phyloP scores from a whole-genome alignment of 805 yeast genomes.

The Isabelozyma gotoi region DNA sequence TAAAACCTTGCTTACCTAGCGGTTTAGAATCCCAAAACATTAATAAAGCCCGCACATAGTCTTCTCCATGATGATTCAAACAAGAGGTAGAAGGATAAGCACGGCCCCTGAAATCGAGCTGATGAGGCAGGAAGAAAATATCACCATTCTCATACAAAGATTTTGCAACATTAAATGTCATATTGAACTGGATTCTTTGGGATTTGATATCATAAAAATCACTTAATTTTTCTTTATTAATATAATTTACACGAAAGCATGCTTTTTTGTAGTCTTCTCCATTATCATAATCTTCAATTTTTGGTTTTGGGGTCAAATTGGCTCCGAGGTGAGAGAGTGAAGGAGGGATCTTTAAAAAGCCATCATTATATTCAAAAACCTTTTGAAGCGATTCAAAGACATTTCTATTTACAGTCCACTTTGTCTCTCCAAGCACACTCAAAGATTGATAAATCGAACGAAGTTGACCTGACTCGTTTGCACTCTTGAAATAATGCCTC shows the following conservation, averaged over 20 bases:
- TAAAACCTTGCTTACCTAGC: slow-evolving; percentile 32
- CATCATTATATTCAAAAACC: background rate
- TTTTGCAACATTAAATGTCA: slow-evolving; percentile 19
- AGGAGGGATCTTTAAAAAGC: background rate
- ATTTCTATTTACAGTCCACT: slow-evolving; percentile 37
- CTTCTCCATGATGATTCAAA: slow-evolving; percentile 36
- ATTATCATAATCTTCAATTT: background rate
- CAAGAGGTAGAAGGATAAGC: slow-evolving; percentile 38
- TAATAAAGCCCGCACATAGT: slow-evolving; percentile 29
- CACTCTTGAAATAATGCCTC: slow-evolving; percentile 19
- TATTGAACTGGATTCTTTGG: slow-evolving; percentile 17
- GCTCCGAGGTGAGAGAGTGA: background rate
- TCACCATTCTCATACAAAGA: slow-evolving; percentile 32
- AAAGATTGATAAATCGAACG: slow-evolving; percentile 26
- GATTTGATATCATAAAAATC: slow-evolving; percentile 12
- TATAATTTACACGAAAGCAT: slow-evolving; percentile 2
- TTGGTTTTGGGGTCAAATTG: slow-evolving; percentile 1
- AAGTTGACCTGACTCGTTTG: slow-evolving; percentile 32
- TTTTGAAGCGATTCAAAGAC: slow-evolving; percentile 7
- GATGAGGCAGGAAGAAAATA: slow-evolving; percentile 35
- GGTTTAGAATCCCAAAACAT: slow-evolving; percentile 39
- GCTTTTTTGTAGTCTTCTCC: slow-evolving; percentile 1
- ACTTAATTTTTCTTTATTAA: slow-evolving; percentile 2
- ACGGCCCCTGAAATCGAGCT: slow-evolving; percentile 41
- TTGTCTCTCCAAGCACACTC: slow-evolving; percentile 23